Evolutionary conservation across 371 early-diverging fungal species (phyloP).

Genomic region (Furculomyces boomerangus): DNA sequence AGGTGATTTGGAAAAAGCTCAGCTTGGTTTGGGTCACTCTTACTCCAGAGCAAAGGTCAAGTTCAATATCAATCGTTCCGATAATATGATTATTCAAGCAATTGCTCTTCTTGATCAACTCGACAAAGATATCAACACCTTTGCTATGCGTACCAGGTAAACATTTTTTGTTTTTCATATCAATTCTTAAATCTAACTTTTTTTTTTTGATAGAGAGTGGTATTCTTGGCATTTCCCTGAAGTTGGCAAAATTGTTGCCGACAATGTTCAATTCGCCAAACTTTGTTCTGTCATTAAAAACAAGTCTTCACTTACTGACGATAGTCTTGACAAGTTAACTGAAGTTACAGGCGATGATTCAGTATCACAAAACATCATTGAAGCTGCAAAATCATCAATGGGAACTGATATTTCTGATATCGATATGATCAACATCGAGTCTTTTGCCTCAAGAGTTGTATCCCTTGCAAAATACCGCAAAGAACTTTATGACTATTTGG

Average conservation of each 20-base stretch:
- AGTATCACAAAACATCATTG: constrained; percentile 58
- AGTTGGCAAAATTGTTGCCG: constrained; percentile 82
- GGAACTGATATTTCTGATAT: constrained; percentile 82
- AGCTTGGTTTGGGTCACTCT: constrained; percentile 92
- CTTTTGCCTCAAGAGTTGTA: constrained; percentile 86
- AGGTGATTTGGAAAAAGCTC: constrained; percentile 81
- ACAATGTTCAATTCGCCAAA: constrained; percentile 79
- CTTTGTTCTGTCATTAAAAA: constrained; percentile 75
- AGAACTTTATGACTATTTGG: constrained; percentile 74
- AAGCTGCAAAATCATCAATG: constrained; percentile 91
- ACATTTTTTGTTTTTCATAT: neutral
- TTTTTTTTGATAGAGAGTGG: constrained; percentile 59
- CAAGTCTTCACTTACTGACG: constrained; percentile 65
- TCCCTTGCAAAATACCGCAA: constrained; percentile 83
- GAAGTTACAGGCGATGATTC: constrained; percentile 52
- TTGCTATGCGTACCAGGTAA: constrained; percentile 57
- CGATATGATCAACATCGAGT: constrained; percentile 86
- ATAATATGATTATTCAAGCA: constrained; percentile 89
- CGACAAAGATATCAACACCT: constrained; percentile 89
- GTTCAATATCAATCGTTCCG: constrained; percentile 89
- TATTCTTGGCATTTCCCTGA: constrained; percentile 99
- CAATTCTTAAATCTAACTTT: neutral
- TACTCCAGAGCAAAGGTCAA: constrained; percentile 97
- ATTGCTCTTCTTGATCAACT: constrained; percentile 79
- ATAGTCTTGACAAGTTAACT: constrained; percentile 45